phyloP scores from a whole-genome alignment of 495 filamentous ascomycete genomes.

The Cercophora newfieldiana region DNA sequence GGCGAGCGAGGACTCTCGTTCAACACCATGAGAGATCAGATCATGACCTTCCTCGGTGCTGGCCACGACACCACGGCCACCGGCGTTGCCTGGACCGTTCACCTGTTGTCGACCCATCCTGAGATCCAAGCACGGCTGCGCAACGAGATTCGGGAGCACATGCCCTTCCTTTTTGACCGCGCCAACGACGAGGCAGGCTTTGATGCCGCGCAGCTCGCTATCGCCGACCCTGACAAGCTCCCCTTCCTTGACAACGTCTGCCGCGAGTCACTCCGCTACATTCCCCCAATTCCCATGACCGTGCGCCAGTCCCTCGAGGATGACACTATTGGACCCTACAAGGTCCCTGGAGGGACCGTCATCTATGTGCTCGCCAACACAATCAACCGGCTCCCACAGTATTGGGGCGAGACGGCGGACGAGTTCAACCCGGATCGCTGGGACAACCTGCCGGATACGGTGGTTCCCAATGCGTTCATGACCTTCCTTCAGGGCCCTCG shows the following conservation, averaged over 20 bases:
- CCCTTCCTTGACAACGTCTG: constrained; percentile 49
- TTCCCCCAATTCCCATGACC: constrained; percentile 47
- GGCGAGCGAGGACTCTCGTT: constrained; percentile 36
- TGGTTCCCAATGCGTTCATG: constrained; percentile 38
- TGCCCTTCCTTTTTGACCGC: constrained; percentile 44
- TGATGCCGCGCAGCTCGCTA: constrained; percentile 22
- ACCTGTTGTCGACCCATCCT: constrained; percentile 36
- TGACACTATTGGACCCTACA: constrained; percentile 31
- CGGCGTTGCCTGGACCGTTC: constrained; percentile 37
- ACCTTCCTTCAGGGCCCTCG: constrained; percentile 43
- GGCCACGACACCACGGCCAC: constrained; percentile 46
- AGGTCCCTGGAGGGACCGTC: constrained; percentile 33
- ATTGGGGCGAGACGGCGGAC: constrained; percentile 40
- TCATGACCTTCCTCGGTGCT: constrained; percentile 46
- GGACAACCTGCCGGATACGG: constrained; percentile 35
- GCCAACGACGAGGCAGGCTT: neutral
- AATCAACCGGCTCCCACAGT: constrained; percentile 39
- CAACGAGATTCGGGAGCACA: constrained; percentile 36
- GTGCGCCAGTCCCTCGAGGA: constrained; percentile 36
- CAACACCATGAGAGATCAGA: constrained; percentile 51
- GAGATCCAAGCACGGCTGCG: constrained; percentile 37
- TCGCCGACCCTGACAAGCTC: constrained; percentile 34
- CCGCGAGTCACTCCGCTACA: constrained; percentile 50
- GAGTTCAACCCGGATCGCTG: constrained; percentile 44
- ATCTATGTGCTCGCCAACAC: constrained; percentile 39